Evolutionary conservation across 495 filamentous ascomycete species (phyloP).

Genomic region (Wilcoxina mikolae): DNA sequence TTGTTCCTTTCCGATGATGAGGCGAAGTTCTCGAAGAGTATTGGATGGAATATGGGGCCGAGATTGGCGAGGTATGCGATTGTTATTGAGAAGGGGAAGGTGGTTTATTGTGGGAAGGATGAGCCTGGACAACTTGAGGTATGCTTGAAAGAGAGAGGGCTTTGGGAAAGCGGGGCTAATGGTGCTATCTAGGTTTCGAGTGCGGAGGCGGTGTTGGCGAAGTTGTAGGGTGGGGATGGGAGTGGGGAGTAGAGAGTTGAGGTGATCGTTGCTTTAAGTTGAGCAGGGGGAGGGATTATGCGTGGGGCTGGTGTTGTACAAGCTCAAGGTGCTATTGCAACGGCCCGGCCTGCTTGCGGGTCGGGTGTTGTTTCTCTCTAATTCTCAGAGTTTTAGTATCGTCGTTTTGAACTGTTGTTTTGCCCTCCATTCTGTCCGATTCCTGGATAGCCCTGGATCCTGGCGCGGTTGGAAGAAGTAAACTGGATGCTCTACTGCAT

Average conservation of each 20-base stretch:
- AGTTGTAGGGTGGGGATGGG: conserved; percentile 34
- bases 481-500: too few relatives aligned
- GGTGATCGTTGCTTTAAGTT: too few relatives aligned
- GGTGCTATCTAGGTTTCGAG: conserved; percentile 41
- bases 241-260: neutral
- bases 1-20: conserved; percentile 75
- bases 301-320: too few relatives aligned
- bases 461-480: too few relatives aligned
- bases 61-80: conserved; percentile 72
- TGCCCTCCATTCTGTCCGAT: too few relatives aligned
- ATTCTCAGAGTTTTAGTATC: too few relatives aligned
- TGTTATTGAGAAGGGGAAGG: conserved; percentile 77
- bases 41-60: conserved; percentile 67
- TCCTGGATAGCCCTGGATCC: too few relatives aligned
- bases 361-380: too few relatives aligned
- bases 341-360: too few relatives aligned
- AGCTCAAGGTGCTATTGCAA: too few relatives aligned
- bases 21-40: conserved; percentile 59
- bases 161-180: conserved; percentile 14
- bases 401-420: too few relatives aligned
- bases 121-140: conserved; percentile 50
- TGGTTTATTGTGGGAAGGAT: conserved; percentile 75
- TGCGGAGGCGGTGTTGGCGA: conserved; percentile 56
- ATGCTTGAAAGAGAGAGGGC: conserved; percentile 25
- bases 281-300: too few relatives aligned